These are phyloP conservation scores for Lenzites betulinus DNA, from an alignment of 768 basidiomycete genomes.

Conservation along the genomic window DNA sequence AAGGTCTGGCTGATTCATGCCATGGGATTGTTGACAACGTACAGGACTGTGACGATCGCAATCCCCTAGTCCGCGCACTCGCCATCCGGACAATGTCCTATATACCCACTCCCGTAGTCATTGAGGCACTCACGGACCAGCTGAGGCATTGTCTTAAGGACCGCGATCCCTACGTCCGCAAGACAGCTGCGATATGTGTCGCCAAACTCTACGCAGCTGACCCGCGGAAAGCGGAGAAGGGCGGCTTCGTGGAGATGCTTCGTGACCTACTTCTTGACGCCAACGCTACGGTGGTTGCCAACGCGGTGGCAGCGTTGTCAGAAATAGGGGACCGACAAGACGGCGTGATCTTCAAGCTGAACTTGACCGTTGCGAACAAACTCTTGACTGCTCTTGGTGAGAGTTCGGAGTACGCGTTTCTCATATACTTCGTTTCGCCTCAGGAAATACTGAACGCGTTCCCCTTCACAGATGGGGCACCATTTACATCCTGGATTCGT, in stretches of 20 bases:
- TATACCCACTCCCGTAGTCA: conserved; percentile 89
- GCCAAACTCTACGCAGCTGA: conserved; percentile 94
- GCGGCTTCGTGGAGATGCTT: conserved; percentile 88
- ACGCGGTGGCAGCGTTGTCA: conserved; percentile 94
- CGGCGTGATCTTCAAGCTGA: conserved; percentile 90
- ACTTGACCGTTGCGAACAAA: conserved; percentile 85
- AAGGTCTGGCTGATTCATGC: conserved; percentile 2
- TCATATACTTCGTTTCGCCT: no score
- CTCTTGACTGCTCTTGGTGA: conserved; percentile 89
- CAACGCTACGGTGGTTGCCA: conserved; percentile 97
- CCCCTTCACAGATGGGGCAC: conserved; percentile 84
- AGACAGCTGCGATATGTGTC: conserved; percentile 97
- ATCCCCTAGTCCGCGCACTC: conserved; percentile 94
- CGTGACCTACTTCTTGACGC: conserved; percentile 89
- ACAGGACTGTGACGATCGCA: conserved; percentile 94
- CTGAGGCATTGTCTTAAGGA: conserved; percentile 92
- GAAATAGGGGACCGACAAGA: conserved; percentile 96
- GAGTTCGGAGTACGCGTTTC: conserved; percentile 87
- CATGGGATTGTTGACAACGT: conserved; percentile 22
- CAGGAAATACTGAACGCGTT: neutral
- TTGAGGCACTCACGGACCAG: conserved; percentile 84
- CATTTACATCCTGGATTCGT: conserved; percentile 94
- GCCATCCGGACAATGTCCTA: conserved; percentile 99
- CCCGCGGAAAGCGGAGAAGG: conserved; percentile 81
- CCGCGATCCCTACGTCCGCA: conserved; percentile 95